A percentile compares a stretch with the other conserved stretches of the same genome.
phyloP scores from a whole-genome alignment of 345 rosid genomes.

The Camelina laxa region DNA sequence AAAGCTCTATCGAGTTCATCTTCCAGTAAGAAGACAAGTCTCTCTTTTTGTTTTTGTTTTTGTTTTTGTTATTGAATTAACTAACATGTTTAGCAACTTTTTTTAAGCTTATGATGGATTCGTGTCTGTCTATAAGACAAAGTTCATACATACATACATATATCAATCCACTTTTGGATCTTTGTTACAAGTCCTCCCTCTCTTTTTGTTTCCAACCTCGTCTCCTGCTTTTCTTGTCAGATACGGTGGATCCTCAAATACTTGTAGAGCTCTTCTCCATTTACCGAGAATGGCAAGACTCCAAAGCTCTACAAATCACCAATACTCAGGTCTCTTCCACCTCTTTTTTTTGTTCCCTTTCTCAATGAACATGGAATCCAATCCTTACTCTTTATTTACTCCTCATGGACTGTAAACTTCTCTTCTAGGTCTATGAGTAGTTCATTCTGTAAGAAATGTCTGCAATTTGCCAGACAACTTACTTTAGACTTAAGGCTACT shows the following conservation, averaged over 20 bases:
- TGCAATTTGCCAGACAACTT: not conserved
- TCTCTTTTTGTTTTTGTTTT: not conserved
- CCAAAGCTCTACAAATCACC: constrained; percentile 63
- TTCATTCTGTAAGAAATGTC: not conserved
- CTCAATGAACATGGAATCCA: not conserved
- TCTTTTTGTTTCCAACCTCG: too few species aligned
- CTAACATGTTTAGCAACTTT: too few species aligned
- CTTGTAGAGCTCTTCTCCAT: constrained; percentile 81
- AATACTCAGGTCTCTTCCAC: constrained; percentile 60
- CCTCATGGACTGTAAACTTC: not conserved
- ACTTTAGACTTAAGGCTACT: not conserved
- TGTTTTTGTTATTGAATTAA: too few species aligned
- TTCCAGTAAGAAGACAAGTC: constrained; percentile 48
- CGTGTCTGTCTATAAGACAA: not conserved
- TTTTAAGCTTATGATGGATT: not conserved
- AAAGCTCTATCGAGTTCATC: constrained; percentile 66
- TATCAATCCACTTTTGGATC: too few species aligned
- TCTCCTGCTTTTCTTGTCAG: constrained; percentile 39
- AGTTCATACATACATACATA: not conserved
- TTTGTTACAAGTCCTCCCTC: too few species aligned
- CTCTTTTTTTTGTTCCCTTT: not conserved
- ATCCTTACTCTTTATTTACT: not conserved
- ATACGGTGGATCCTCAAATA: constrained; percentile 75
- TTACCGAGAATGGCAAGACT: constrained; percentile 83
- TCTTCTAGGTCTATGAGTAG: not conserved